phyloP scores from a whole-genome alignment of 257 asterid genomes.

The Perilla frutescens region DNA sequence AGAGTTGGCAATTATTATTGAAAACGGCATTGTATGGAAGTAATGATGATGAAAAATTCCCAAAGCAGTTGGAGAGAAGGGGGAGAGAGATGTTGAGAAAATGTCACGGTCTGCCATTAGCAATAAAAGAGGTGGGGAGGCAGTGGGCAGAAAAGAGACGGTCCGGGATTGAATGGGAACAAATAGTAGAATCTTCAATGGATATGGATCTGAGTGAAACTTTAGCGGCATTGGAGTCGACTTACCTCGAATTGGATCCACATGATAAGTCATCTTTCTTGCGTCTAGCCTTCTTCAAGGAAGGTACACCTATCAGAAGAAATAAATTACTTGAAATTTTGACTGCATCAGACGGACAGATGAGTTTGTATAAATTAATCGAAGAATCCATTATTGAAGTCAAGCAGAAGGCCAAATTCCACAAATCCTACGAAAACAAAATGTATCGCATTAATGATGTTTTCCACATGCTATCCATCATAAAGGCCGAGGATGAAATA shows the following conservation, averaged over 20 bases:
- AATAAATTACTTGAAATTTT: constrained; percentile 31
- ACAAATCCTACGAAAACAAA: too few relatives aligned
- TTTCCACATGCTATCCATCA: too few relatives aligned
- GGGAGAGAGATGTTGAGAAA: constrained; percentile 28
- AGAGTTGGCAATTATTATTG: constrained; percentile 41
- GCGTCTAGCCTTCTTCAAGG: constrained; percentile 28
- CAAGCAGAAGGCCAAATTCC: too few relatives aligned
- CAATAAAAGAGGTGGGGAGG: constrained; percentile 33
- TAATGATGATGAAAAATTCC: not conserved
- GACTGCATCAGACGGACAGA: constrained; percentile 3
- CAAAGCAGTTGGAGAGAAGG: constrained; percentile 25
- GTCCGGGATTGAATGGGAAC: constrained; percentile 26
- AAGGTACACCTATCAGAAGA: constrained; percentile 29
- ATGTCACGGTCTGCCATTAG: constrained; percentile 40
- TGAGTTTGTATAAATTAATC: too few relatives aligned
- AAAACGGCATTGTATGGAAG: constrained; percentile 11
- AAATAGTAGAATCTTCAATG: not conserved
- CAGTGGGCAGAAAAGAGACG: not conserved
- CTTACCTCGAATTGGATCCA: constrained; percentile 35
- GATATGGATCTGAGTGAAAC: not conserved
- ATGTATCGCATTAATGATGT: too few relatives aligned
- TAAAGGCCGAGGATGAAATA: too few relatives aligned
- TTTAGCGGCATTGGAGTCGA: constrained; percentile 19
- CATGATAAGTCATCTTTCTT: constrained; percentile 33
- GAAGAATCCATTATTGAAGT: too few relatives aligned